Conservation (phyloP, 2,329 filamentous ascomycete species). For the Chrysoporthe puriensis region DNA sequence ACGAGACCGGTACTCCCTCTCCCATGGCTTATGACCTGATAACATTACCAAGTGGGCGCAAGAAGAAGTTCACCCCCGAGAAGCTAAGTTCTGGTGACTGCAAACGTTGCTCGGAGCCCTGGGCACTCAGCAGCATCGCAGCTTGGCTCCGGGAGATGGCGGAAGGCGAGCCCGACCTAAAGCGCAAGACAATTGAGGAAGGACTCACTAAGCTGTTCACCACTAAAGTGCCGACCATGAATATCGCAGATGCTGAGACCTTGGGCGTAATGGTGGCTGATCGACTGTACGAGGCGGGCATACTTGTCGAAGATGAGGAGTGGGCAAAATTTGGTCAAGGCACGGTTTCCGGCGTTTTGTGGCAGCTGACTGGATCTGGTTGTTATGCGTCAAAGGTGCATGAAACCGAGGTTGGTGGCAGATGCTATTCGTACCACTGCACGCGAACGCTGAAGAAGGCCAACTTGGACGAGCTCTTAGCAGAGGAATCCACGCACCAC, state of each 20-base stretch:
- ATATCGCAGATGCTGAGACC: slow-evolving; percentile 92
- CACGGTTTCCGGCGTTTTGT: slow-evolving; percentile 84
- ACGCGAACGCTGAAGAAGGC: slow-evolving; percentile 94
- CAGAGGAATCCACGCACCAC: slow-evolving; percentile 68
- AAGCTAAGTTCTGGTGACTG: slow-evolving; percentile 84
- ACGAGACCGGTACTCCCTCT: slow-evolving; percentile 58
- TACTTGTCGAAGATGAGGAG: slow-evolving; percentile 87
- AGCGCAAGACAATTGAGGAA: slow-evolving; percentile 82
- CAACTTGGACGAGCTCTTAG: slow-evolving; percentile 75
- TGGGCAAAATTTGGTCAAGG: slow-evolving; percentile 92
- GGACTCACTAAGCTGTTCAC: slow-evolving; percentile 89
- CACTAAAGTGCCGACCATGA: slow-evolving; percentile 96
- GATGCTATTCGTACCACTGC: slow-evolving; percentile 94
- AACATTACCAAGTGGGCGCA: slow-evolving; percentile 76
- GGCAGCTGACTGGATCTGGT: slow-evolving; percentile 87
- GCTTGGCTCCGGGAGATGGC: slow-evolving; percentile 87
- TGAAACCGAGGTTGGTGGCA: slow-evolving; percentile 66
- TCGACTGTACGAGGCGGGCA: slow-evolving; percentile 77
- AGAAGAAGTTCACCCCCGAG: slow-evolving; percentile 81
- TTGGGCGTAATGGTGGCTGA: slow-evolving; percentile 77
- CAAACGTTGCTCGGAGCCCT: slow-evolving; percentile 83
- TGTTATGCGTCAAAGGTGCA: slow-evolving; percentile 91
- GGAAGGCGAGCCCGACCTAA: slow-evolving; percentile 87
- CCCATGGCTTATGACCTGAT: slow-evolving; percentile 79
- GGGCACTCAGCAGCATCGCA: slow-evolving; percentile 88